Base-by-base conservation (phyloP, 768 basidiomycete species). In the Boletus insuetus region DNA sequence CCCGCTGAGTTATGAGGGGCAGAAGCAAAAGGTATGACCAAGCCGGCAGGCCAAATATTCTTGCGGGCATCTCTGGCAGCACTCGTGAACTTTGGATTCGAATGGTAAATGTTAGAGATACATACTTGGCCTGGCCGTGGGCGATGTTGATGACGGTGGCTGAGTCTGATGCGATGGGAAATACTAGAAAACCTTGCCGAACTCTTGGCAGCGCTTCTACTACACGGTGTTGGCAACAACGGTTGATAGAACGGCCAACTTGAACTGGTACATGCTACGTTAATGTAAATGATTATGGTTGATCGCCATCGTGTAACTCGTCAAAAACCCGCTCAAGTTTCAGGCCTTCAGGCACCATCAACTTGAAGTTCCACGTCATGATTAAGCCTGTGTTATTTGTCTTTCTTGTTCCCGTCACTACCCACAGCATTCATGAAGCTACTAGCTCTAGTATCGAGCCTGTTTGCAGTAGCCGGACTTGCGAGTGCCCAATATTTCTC, bases 401-500 rank as follows among this genome's bases (percentile, higher is more conserved):
- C 29, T 29, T 29, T 29, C 29, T 29, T 29, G 9, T 29, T 29
- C 9, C 29, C 29, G 29, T 29, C 29, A 29, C 29, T 29, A 9
- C 29, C 0, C 29, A 29, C 29, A 29, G 29, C 29, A 29, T 9
- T 24, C 41, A 88, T 89, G 87, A 84, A 77, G 75, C 51, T 77
- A 51, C 69, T 74, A 35, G 62, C 71, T 29, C 58, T 80, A 63
- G 50, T 59, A 70, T 51, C 68, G 76, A 45, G 69, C 72, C 26
- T 72, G 22, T 52, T 69, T 19, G 47, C 38, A 19, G 50, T 57
- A 12, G 39, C 48, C 5, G 58, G 58, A 17, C 58, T 72, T n/a
- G 61, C 45, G 42, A 71, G 73, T 48, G 89, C 87, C 13, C 84
- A 89, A 59, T 91, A 91, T 70, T 86, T 91, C 71, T 91, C 89